These are phyloP conservation scores for Venturia pyrina DNA, from an alignment of 2,329 filamentous ascomycete species.

Conservation along the genomic window DNA sequence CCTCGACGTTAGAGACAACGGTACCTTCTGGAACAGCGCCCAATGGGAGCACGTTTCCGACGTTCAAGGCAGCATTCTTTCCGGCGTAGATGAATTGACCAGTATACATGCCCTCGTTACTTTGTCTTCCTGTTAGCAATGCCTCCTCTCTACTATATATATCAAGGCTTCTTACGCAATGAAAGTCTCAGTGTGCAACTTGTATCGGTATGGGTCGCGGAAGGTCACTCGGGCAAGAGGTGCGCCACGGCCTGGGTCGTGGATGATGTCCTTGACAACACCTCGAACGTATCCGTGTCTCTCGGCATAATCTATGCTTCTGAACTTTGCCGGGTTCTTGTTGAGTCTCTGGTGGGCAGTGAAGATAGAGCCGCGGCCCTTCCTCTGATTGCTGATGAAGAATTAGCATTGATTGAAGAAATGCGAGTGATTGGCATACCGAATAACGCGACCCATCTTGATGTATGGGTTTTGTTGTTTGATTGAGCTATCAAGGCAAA, in stretches of 20 bases:
- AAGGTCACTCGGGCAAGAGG: conserved; percentile 94
- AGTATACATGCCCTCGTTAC: conserved; percentile 99
- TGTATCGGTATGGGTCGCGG: conserved; percentile 97
- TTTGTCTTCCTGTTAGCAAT: conserved; percentile 5
- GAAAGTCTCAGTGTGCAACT: conserved; percentile 97
- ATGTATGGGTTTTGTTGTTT: neutral
- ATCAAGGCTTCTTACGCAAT: conserved; percentile 50
- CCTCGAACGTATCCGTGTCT: conserved; percentile 96
- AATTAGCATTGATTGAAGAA: conserved; percentile 4
- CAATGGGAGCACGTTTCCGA: conserved; percentile 96
- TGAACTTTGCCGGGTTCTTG: conserved; percentile 93
- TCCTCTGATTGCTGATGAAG: conserved; percentile 55
- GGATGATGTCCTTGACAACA: conserved; percentile 97
- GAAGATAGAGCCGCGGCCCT: conserved; percentile 63
- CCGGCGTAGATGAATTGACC: conserved; percentile 99
- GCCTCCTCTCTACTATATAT: neutral
- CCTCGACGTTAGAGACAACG: conserved; percentile 97
- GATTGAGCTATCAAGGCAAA: neutral
- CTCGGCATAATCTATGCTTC: conserved; percentile 90
- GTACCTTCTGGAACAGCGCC: conserved; percentile 96
- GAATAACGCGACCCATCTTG: conserved; percentile 54
- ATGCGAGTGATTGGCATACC: neutral
- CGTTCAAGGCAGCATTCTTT: conserved; percentile 93
- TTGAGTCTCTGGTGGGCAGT: conserved; percentile 69
- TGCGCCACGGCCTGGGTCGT: conserved; percentile 96